Evolutionary conservation across 2,329 filamentous ascomycete genomes (phyloP), one percentile per base, ranked within the genome.

Genomic region (Ilyonectria robusta): DNA sequence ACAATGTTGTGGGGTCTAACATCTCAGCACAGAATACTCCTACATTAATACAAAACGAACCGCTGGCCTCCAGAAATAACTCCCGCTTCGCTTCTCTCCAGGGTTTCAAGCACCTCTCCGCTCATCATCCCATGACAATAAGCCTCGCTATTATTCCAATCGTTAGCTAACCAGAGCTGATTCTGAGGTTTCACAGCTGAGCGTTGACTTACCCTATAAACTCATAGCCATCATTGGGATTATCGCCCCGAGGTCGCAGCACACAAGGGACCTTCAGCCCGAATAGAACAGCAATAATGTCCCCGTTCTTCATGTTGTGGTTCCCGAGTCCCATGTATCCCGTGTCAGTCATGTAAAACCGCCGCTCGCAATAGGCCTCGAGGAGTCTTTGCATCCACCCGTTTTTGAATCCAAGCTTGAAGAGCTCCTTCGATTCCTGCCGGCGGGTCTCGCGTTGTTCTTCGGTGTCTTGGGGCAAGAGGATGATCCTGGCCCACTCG

Each of bases 171-270:
- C 8, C 2, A 58, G 4, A 19, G 6, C 15, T 5, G 0, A 26
- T 6, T 23, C 15, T 29, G n/a, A 13, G n/a, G 19, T 19, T 19
- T 15, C 19, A 4, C n/a, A 11, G 19, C 42, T 6, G 9, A 10
- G 11, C 10, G 6, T 29, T 11, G 3, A 68, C 70, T 72, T 40
- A 72, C 70, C 70, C 70, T 53, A 72, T 31, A 76, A 80, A 72
- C 13, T 59, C 50, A 15, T 55, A 70, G 0, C 66, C 69, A 1
- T 59, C 53, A 3, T 66, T 46, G 9, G 26, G 10, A 31, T 11
- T 57, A 9, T 59, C 42, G 13, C 70, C 56, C 37, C 44, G 65
- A 0, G 67, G 64, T 10, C 70, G 61, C 17, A 72, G 35, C n/a
- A 72, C 48, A 9, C 59, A 66, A 13, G 70, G 70, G 53, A 61